phyloP scores from a whole-genome alignment of 305 asterid genomes.

The Rubia balearica region DNA sequence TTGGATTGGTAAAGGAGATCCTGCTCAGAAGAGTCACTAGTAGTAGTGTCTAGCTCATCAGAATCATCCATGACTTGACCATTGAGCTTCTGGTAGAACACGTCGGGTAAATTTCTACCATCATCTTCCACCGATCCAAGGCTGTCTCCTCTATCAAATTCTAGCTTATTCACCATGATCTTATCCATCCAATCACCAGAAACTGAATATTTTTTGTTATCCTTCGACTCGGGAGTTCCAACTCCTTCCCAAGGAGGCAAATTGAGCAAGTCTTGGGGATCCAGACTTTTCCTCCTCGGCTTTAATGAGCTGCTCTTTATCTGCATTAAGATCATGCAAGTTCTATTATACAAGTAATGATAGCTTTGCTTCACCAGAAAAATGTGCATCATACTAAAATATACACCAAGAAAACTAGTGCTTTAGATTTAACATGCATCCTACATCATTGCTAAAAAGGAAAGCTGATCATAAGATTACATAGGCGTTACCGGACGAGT shows the following conservation, averaged over 20 bases:
- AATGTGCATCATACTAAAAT: background rate
- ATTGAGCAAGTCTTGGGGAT: conserved; percentile 40
- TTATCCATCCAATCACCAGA: conserved; percentile 55
- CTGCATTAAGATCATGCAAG: conserved; percentile 26
- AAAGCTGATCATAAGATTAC: background rate
- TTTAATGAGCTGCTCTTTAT: conserved; percentile 33
- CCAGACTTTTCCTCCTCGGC: conserved; percentile 57
- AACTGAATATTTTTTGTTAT: conserved; percentile 36
- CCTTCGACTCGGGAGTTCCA: conserved; percentile 31
- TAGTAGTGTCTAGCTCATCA: conserved; percentile 52
- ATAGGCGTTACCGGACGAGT: background rate
- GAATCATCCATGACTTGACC: conserved; percentile 32
- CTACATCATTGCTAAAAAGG: no score
- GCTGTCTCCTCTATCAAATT: conserved; percentile 22
- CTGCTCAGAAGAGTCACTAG: conserved; percentile 61
- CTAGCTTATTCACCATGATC: conserved; percentile 43
- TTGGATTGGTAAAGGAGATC: conserved; percentile 41
- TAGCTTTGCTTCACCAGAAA: background rate
- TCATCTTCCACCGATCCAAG: conserved; percentile 30
- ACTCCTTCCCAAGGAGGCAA: conserved; percentile 44
- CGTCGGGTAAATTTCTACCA: conserved; percentile 27
- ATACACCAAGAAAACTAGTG: background rate
- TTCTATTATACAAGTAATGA: background rate
- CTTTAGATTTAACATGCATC: background rate
- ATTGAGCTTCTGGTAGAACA: conserved; percentile 31